These are phyloP conservation scores for Trichosporon asahii DNA, from an alignment of 1,284 basidiomycete species.

Conservation along the genomic window DNA sequence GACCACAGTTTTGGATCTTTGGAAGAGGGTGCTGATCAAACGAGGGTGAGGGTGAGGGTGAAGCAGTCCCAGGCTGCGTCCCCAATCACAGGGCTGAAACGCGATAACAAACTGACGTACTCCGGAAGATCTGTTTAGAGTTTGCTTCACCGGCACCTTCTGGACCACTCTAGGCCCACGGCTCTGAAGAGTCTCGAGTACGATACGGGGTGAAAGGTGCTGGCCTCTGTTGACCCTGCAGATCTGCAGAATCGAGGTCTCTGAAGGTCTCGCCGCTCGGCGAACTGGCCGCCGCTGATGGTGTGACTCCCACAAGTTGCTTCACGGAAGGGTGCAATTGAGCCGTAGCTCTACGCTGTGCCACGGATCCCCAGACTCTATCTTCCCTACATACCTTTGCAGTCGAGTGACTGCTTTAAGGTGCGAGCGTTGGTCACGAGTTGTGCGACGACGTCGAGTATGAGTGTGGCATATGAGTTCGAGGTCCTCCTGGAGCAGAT, in stretches of 20 bases:
- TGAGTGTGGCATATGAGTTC: not conserved
- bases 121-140: not conserved
- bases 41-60: not conserved
- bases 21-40: not conserved
- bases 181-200: too few relatives aligned
- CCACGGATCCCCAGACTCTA: not conserved
- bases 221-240: not conserved
- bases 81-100: not conserved
- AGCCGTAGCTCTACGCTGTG: not conserved
- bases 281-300: not conserved
- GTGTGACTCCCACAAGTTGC: too few relatives aligned
- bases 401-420: not conserved
- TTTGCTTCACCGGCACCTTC: not conserved
- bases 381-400: not conserved
- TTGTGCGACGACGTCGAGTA: not conserved
- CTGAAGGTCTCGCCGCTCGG: not conserved
- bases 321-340: too few relatives aligned
- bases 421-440: too few relatives aligned
- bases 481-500: too few relatives aligned
- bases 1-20: too few relatives aligned
- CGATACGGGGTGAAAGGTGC: too few relatives aligned
- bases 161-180: slow-evolving; percentile 2
- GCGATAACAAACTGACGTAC: not conserved
- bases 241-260: not conserved
- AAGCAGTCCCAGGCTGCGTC: not conserved